Percentiles rank a stretch among this genome's conserved stretches.
Evolutionary conservation across 495 filamentous ascomycete genomes (phyloP).

Genomic region (Peziza echinospora): DNA sequence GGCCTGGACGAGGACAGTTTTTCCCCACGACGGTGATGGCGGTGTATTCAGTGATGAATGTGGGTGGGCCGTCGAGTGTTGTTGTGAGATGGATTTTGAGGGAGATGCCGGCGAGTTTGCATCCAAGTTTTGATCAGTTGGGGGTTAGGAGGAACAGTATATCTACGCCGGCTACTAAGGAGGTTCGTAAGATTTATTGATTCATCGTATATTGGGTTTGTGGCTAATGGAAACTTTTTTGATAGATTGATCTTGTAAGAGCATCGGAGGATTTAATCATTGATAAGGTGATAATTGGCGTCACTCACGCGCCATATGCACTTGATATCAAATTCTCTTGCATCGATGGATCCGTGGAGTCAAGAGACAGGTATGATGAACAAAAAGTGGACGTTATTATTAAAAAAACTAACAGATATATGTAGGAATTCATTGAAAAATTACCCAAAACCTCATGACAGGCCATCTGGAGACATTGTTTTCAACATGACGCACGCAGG

Average conservation of each 20-base stretch:
- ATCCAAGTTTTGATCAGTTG: constrained; percentile 18
- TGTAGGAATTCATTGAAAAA: too few relatives aligned
- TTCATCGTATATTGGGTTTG: too few relatives aligned
- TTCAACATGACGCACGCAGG: constrained; percentile 18
- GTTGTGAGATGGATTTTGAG: constrained; percentile 15
- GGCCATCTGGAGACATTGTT: too few relatives aligned
- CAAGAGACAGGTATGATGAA: constrained; percentile 8
- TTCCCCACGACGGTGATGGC: constrained; percentile 9
- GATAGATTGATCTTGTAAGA: background rate
- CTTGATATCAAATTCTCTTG: constrained; percentile 14
- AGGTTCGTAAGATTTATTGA: constrained; percentile 4
- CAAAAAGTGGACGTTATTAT: too few relatives aligned
- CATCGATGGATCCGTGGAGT: constrained; percentile 16
- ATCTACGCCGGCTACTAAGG: constrained; percentile 9
- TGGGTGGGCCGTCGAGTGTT: constrained; percentile 9
- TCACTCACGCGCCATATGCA: constrained; percentile 15
- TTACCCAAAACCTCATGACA: too few relatives aligned
- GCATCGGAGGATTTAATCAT: background rate
- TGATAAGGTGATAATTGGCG: constrained; percentile 2
- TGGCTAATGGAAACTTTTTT: background rate
- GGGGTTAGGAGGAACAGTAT: constrained; percentile 13
- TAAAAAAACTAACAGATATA: too few relatives aligned
- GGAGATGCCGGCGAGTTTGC: constrained; percentile 10
- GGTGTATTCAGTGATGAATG: constrained; percentile 12
- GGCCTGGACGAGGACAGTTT: constrained; percentile 2